Base-by-base conservation (phyloP, 441 rosid genomes). In the Biscutella laevigata region DNA sequence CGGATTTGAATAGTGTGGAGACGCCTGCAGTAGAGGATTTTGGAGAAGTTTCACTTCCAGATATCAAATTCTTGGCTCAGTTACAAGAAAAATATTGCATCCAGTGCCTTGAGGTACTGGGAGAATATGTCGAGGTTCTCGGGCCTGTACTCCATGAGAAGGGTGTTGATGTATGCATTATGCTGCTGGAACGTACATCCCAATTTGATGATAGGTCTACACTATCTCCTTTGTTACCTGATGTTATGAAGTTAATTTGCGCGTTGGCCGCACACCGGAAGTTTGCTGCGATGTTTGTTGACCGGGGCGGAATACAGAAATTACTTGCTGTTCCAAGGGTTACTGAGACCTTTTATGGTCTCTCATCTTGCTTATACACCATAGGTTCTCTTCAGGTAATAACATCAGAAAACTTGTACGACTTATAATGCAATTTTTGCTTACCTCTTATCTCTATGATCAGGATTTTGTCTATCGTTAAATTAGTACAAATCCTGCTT, bases 261-360 rank as follows among this genome's bases (percentile, higher is more conserved):
- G 91, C 96, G 38, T 78, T 94, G 76, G 99, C 94, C 66, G 95
- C 99, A 26, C 96, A 89, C 66, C 79, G 91, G 59, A 94, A 89
- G 74, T 94, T 94, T 71, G 97, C 99, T 65, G 95, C 99, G 7
- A 75, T 89, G 64, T 94, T 89, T 78, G 99, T 94, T 57, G 99
- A 94, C 68, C 80, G 97, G 2, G 82, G 94, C 71, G 99, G 99
- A 70, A 76, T 89, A 74, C 95, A 84, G 68, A 94, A 86, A 61
- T 75, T 94, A 75, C 96, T 94, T 53, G 80, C 87, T 64, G 80
- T 84, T 24, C 96, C 96, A 45, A 81, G 91, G 72, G 76, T 69
- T 57, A 72, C 77, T 42, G 77, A 80, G 41, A 86, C 91, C 24
- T 84, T 74, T 69, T 80, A 77, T 68, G 97, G 96, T 57, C 86